Evolutionary conservation across 164 flowering plant species (phyloP), one percentile per base, ranked within the genome.

Genomic region (Umbilicus rupestris): DNA sequence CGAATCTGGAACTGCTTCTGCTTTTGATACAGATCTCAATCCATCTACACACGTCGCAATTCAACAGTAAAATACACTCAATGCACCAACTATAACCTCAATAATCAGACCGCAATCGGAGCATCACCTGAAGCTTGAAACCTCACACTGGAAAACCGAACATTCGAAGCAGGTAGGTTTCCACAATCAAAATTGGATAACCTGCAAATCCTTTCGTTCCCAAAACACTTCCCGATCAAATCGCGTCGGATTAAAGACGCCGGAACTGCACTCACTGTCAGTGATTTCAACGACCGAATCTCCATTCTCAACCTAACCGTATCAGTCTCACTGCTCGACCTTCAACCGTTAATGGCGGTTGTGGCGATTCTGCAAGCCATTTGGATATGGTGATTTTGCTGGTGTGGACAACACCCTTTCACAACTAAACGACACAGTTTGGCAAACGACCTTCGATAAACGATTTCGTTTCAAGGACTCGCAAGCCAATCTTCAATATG

Each of bases 1-100:
- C 68, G 73, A 77, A 52, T 73, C 72, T 42, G 79, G 64, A 50
- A 50, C 65, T 58, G 78, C 75, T 62, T 71, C 74, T 41, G 52
- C 70, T 45, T 76, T 68, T n/a, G n/a, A n/a, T 63, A 39, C 78
- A 60, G 73, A 39, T 66, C 72, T 80, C 0, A 50, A 31, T 19
- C 73, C 49, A 24, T 83, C 90, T 84, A 16, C 33, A n/a, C 60
- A 26, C 19, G 11, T 55, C 24, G 22, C 8, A 49, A 49, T 26
- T 28, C 33, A 55, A 55, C 60, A 28, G 12, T 10, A 50, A 50
- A 50, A 50, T 19, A 9, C 60, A 55, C n/a, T n/a, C n/a, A n/a
- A 47, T 22, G 22, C 55, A 5, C 26, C 26, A 47, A 2, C 9
- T 7, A 9, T 9, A n/a, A 1, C 24, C 7, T n/a, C 1, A n/a